Conservation (phyloP, 768 basidiomycete species). For the Lactarius quietus region DNA sequence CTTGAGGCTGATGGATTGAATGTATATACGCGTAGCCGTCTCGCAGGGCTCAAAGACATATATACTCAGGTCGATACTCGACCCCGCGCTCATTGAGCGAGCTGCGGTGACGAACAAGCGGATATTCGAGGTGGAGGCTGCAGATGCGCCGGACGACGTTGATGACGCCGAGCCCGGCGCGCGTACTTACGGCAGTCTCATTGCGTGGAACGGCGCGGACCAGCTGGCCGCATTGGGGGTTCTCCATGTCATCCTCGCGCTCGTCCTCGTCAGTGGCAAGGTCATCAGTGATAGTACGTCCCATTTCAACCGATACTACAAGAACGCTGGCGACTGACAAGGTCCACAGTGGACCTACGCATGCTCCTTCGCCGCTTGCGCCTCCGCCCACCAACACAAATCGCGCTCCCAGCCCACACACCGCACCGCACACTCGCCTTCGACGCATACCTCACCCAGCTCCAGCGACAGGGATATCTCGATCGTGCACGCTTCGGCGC, state of each 20-base stretch:
- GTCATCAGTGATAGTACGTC: slow-evolving; percentile 69
- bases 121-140: slow-evolving; percentile 43
- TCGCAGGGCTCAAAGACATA: slow-evolving; percentile 71
- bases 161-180: slow-evolving; percentile 47
- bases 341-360: slow-evolving; percentile 62
- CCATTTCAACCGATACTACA: background rate
- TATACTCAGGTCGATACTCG: slow-evolving; percentile 73
- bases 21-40: slow-evolving; percentile 37
- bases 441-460: slow-evolving; percentile 59
- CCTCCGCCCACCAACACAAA: slow-evolving; percentile 45
- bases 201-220: slow-evolving; percentile 68
- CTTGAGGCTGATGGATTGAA: background rate
- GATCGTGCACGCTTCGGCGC: slow-evolving; percentile 58
- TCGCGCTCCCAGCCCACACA: slow-evolving; percentile 52
- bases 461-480: slow-evolving; percentile 73
- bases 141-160: slow-evolving; percentile 47
- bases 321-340: too few species aligned
- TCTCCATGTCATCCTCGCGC: slow-evolving; percentile 73
- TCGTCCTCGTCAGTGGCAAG: slow-evolving; percentile 80
- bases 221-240: slow-evolving; percentile 69
- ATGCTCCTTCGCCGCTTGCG: slow-evolving; percentile 65
- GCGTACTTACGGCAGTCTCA: slow-evolving; percentile 59
- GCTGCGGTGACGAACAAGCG: slow-evolving; percentile 50
- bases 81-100: slow-evolving; percentile 56
- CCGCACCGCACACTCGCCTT: slow-evolving; percentile 52